Base-by-base conservation (phyloP, 257 asterid species). In the Paraleonurus japonicus region DNA sequence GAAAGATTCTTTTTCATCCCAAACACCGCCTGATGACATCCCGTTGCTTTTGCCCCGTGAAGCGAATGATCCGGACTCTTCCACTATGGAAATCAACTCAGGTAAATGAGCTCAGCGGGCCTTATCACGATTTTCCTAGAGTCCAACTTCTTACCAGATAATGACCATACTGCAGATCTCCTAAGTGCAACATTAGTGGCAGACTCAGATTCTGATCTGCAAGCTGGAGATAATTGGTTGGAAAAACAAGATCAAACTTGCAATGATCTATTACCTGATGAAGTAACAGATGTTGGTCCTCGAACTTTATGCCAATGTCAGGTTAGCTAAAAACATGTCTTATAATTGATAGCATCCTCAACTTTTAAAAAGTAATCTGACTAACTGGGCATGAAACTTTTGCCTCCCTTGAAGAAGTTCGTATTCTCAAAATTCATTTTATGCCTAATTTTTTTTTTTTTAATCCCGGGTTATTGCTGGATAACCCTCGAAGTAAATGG, bases 41-140 rank as follows among this genome's bases (percentile, higher is more conserved):
- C 97, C 98, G 3, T 80, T 93, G 75, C 95, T 93, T 81, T 81
- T 93, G 81, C 98, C 98, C 69, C 92, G 75, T 51, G 98, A 90
- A 82, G 90, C 92, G 58, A 82, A 76, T 81, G 86, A 74, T 65
- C 77, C 76, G 43, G 78, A 73, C 55, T 76, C 69, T 60, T 64
- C 86, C 50, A 8, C 58, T 67, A 23, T 57, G 65, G 82, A 76
- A 28, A 84, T 78, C 71, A 72, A 53, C 67, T 78, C 78, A 48
- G 57, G 69, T 47, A 78, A 71, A 50, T 59, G 80, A 61, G 61
- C 55, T 62, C 53, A 70, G n/a, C 35, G 47, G 68, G 55, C 51
- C 82, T 37, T 54, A 17, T 41, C 75, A 76, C 62, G 69, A 64
- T 15, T 54, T 13, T 43, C 35, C 23, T 41, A 53, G 57, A 32